These are phyloP conservation scores for Aspergillus sp. DNA, from an alignment of 2,329 filamentous ascomycete genomes.

Conservation along the genomic window DNA sequence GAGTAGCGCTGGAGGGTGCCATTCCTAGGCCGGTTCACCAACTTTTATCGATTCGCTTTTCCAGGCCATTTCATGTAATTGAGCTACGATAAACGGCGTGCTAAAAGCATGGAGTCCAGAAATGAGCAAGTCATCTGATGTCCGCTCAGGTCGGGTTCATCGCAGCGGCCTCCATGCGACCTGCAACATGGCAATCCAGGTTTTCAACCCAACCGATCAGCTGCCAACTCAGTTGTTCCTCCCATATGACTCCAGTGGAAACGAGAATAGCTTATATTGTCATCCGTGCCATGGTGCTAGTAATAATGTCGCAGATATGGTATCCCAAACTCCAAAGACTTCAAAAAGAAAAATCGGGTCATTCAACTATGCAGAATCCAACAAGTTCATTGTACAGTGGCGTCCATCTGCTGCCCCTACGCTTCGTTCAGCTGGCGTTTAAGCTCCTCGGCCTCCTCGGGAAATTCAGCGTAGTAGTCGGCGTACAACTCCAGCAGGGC, in stretches of 20 bases:
- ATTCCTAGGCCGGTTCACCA: too few relatives aligned
- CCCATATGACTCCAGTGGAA: neutral
- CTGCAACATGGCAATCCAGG: neutral
- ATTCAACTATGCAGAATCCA: neutral
- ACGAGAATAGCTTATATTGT: neutral
- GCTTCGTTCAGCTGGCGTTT: neutral
- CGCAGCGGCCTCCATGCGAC: too few relatives aligned
- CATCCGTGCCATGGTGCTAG: neutral
- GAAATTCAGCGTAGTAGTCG: neutral
- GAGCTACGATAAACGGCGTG: too few relatives aligned
- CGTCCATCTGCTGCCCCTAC: neutral
- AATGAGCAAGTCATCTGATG: too few relatives aligned
- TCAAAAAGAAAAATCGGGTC: neutral
- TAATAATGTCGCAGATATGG: constrained; percentile 3
- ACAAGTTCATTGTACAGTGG: neutral
- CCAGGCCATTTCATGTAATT: too few relatives aligned
- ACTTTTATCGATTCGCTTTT: too few relatives aligned
- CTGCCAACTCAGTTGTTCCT: neutral
- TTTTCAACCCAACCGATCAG: neutral
- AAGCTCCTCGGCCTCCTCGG: constrained; percentile 2
- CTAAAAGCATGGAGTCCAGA: too few relatives aligned
- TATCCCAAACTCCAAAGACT: constrained; percentile 6
- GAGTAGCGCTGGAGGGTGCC: too few relatives aligned
- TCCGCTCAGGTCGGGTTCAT: too few relatives aligned
- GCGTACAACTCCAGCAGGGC: neutral